Base-by-base conservation (phyloP, 2,329 filamentous ascomycete genomes). In the Fusarium decemcellulare region DNA sequence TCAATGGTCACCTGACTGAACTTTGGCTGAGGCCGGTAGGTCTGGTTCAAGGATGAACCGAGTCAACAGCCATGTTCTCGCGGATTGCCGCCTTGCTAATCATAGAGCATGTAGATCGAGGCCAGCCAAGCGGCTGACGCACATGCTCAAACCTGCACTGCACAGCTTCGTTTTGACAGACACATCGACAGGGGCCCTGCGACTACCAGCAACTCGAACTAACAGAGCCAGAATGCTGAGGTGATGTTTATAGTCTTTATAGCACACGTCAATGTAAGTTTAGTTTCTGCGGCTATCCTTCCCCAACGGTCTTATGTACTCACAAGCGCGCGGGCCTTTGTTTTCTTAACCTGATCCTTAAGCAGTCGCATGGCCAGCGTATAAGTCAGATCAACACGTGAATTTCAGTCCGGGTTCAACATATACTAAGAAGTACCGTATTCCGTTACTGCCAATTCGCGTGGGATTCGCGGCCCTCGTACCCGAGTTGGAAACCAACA, bases 1-100 rank as follows among this genome's bases (percentile, higher is more conserved):
- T 27, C 29, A 30, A 55, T 30, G 29, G 39, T 68, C 67, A 68
- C 55, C 67, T 70, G 63, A 70, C 54, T 51, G 11, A 23, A 42
- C 18, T 46, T 40, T 48, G 43, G n/a, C 6, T 18, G 43, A 23
- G 27, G 34, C 42, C 11, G 23, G 23, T 23, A 23, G 23, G 23
- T 23, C 23, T 23, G 42, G 32, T 51, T 37, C 34, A 47, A 30
- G 32, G 23, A 53, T 52, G 42, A n/a, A 52, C 40, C 16, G 39
- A 47, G 14, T 15, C 10, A 15, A 32, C 30, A 46, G 40, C 15
- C 39, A 42, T 23, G 23, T 23, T 12, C 34, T 37, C 16, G n/a
- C 40, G n/a, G 40, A 15, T n/a, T 18, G 34, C 36, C n/a, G 34
- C 32, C 34, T 55, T 44, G 42, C 42, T 55, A 34, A 44, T 34